phyloP scores from a whole-genome alignment of 345 rosid species.

The Psidium guajava region DNA sequence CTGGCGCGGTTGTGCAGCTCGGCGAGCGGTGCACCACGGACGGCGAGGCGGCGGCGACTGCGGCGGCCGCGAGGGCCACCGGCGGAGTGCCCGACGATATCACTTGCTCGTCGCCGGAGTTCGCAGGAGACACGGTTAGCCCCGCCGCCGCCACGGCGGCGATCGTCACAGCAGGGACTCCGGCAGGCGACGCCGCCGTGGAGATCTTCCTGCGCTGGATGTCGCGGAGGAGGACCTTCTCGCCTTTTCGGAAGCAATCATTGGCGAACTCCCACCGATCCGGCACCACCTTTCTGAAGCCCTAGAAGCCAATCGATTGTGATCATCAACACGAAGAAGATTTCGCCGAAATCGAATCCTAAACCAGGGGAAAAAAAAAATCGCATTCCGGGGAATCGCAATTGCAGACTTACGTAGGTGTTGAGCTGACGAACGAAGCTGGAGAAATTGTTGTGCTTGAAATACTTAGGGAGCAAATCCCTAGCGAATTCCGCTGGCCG shows the following conservation, averaged over 20 bases:
- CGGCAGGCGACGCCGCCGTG: constrained; percentile 4
- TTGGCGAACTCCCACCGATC: constrained; percentile 97
- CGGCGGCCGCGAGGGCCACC: constrained; percentile 30
- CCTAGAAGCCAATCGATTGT: constrained; percentile 23
- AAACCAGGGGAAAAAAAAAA: not conserved
- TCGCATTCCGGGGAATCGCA: not conserved
- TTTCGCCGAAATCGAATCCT: not conserved
- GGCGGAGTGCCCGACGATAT: constrained; percentile 64
- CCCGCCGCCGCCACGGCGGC: constrained; percentile 16
- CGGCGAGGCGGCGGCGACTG: constrained; percentile 16
- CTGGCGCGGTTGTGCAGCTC: constrained; percentile 64
- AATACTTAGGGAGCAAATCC: constrained; percentile 87
- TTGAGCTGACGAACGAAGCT: constrained; percentile 96
- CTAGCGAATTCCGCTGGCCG: constrained; percentile 88
- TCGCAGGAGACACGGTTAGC: constrained; percentile 38
- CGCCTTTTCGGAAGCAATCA: constrained; percentile 69
- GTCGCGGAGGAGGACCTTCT: constrained; percentile 62
- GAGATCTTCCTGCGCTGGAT: constrained; percentile 81
- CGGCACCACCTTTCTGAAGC: constrained; percentile 85
- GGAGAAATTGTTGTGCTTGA: constrained; percentile 92
- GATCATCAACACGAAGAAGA: not conserved
- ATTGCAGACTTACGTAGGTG: constrained; percentile 56
- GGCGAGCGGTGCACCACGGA: constrained; percentile 20
- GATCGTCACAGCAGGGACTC: constrained; percentile 16
- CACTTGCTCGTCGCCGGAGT: constrained; percentile 75